These are phyloP conservation scores for Odonthalia washingtoniensis DNA, from an alignment of 31 red algal species.

Conservation along the genomic window DNA sequence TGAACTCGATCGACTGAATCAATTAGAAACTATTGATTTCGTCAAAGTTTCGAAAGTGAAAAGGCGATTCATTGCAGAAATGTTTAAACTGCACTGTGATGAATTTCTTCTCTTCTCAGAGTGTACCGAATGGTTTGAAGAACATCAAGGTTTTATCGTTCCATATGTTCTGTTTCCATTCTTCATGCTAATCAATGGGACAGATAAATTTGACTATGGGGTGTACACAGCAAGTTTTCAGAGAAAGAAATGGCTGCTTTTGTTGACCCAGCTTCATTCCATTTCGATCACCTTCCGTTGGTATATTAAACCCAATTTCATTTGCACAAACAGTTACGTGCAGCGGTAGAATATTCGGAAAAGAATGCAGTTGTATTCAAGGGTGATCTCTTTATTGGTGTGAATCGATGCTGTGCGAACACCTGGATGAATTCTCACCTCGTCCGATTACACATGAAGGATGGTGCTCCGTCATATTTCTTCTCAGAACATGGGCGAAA, in stretches of 20 bases:
- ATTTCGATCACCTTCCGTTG: conserved; percentile 87
- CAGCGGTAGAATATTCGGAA: conserved; percentile 77
- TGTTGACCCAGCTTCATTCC: conserved; percentile 74
- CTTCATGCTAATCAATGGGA: conserved; percentile 84
- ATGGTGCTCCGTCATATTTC: conserved; percentile 89
- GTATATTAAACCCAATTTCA: conserved; percentile 92
- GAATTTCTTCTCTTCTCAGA: conserved; percentile 69
- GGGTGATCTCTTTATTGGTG: conserved; percentile 93
- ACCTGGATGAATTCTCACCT: conserved; percentile 92
- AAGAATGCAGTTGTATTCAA: conserved; percentile 80
- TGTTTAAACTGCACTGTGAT: conserved; percentile 72
- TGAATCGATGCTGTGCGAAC: conserved; percentile 87
- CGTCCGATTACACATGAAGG: conserved; percentile 89
- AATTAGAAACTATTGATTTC: conserved; percentile 71
- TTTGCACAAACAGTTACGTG: conserved; percentile 86
- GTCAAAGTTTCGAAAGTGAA: conserved; percentile 79
- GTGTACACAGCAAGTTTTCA: conserved; percentile 61
- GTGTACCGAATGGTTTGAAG: conserved; percentile 81
- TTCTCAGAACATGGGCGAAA: conserved; percentile 88
- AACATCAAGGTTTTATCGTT: conserved; percentile 85
- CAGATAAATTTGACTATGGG: conserved; percentile 79
- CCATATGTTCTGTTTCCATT: conserved; percentile 91
- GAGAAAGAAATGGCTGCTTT: conserved; percentile 67
- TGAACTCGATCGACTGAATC: too few species aligned
- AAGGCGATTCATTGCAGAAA: conserved; percentile 60